Percentiles rank a stretch among this genome's conserved stretches.
These are phyloP conservation scores for Cunninghamia lanceolata DNA, from an alignment of 75 land plant species.

Conservation along the genomic window DNA sequence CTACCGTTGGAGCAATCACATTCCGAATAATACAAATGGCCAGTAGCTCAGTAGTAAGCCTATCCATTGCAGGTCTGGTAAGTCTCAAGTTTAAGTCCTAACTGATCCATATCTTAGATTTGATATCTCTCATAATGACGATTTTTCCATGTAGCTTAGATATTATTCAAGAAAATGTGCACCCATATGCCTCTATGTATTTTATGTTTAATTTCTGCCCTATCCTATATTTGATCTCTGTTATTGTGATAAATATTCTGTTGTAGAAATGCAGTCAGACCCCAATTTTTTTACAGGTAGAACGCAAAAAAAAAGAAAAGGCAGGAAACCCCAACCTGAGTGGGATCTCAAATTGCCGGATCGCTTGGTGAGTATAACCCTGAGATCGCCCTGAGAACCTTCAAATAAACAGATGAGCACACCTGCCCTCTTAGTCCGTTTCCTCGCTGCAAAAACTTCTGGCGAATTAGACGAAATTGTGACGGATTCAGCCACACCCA, in stretches of 20 bases:
- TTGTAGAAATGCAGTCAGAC: not conserved
- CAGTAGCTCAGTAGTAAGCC: no score
- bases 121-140: no score
- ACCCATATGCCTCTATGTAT: no score
- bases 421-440: constrained; percentile 55
- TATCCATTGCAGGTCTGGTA: no score
- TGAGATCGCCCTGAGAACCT: constrained; percentile 54
- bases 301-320: no score
- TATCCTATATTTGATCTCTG: no score
- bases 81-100: no score
- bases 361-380: constrained; percentile 84
- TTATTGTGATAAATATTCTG: not conserved
- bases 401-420: constrained; percentile 81
- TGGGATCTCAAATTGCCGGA: constrained; percentile 71
- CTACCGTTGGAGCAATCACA: no score
- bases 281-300: not conserved
- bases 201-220: no score
- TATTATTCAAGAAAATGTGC: no score
- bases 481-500: constrained; percentile 21
- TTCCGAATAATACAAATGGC: no score
- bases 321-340: constrained; percentile 46
- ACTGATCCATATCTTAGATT: not conserved
- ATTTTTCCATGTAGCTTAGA: no score
- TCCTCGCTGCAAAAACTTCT: not conserved
- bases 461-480: not conserved